Base-by-base conservation (phyloP, 2,329 filamentous ascomycete genomes). In the Pseudocercospora macadamiae region DNA sequence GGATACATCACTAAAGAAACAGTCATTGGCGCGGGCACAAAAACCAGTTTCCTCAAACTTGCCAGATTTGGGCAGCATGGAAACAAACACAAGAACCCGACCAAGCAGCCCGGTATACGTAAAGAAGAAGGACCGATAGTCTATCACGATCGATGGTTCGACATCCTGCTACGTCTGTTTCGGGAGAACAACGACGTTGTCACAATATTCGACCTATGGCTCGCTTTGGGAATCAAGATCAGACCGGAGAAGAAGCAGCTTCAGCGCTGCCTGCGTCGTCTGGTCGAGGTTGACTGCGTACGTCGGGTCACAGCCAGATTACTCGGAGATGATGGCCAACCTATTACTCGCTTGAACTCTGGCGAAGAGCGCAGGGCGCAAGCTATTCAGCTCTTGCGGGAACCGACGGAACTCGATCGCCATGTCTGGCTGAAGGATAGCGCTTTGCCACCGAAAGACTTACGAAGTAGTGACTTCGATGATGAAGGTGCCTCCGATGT, bases 1-100 rank as follows among this genome's bases (percentile, higher is more conserved):
- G 85, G 85, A 0, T 87, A 88, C 68, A 87, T 88, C 54, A 77
- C 80, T 37, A 88, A 88, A 66, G 75, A 76, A 53, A 68, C 73
- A 7, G 76, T 83, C 16, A 75, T 82, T 26, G 74, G 76, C 19
- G 77, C 77, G 57, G 77, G 79, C 3, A 72, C 77, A 4, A 79
- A 80, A 45, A 87, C 85, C 0, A 87, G 83, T 69, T 71, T 85
- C 5, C 82, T 84, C 25, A 81, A 77, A 1, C 75, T 86, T 58
- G 79, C 77, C 58, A 80, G 77, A 65, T 86, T 59, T 59, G 70
- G 60, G 12, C 66, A 60, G 9, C 62, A 64, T 19, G 68, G 69
- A 25, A 51, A 54, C n/a, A 42, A 63, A 9, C 10, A 25, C 26
- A 19, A 18, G 51, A 21, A 57, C 16, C 47, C 55, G 12, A 19